Percentiles rank a stretch among this genome's conserved stretches.
phyloP scores from a whole-genome alignment of 495 filamentous ascomycete genomes.

The Gamarada debralockiae region DNA sequence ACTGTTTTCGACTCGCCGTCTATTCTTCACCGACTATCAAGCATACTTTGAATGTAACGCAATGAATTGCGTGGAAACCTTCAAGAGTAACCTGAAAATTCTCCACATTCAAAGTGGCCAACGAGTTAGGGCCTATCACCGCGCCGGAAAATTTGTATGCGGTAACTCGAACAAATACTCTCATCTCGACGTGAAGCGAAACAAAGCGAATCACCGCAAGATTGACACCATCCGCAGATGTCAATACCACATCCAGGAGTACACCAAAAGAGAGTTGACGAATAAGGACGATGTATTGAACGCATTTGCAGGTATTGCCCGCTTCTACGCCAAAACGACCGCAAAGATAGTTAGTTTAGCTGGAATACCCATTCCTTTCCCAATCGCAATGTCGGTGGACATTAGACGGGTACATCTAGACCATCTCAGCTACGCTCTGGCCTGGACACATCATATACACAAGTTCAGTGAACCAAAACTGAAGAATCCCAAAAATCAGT shows the following conservation, averaged over 20 bases:
- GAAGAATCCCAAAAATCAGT: not conserved
- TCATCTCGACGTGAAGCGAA: constrained; percentile 19
- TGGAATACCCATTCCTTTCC: constrained; percentile 14
- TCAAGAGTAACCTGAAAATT: not conserved
- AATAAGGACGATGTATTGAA: constrained; percentile 23
- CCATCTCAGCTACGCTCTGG: not conserved
- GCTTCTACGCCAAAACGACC: constrained; percentile 21
- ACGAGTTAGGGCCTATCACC: not conserved
- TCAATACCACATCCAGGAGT: constrained; percentile 12
- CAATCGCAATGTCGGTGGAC: not conserved
- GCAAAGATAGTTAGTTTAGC: constrained; percentile 18
- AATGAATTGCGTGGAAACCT: not conserved
- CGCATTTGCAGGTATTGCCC: constrained; percentile 24
- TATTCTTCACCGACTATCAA: constrained; percentile 27
- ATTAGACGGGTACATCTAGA: not conserved
- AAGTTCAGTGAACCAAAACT: not conserved
- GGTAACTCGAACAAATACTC: constrained; percentile 19
- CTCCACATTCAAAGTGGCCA: not conserved
- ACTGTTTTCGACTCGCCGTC: constrained; percentile 26
- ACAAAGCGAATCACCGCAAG: constrained; percentile 21
- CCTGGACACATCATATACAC: constrained; percentile 7
- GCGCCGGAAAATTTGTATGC: constrained; percentile 15
- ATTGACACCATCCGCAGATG: constrained; percentile 7
- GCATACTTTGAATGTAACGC: constrained; percentile 28
- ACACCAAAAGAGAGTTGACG: constrained; percentile 22